These are phyloP conservation scores for Fusarium sambucinum DNA, from an alignment of 2,329 filamentous ascomycete species.

Conservation along the genomic window DNA sequence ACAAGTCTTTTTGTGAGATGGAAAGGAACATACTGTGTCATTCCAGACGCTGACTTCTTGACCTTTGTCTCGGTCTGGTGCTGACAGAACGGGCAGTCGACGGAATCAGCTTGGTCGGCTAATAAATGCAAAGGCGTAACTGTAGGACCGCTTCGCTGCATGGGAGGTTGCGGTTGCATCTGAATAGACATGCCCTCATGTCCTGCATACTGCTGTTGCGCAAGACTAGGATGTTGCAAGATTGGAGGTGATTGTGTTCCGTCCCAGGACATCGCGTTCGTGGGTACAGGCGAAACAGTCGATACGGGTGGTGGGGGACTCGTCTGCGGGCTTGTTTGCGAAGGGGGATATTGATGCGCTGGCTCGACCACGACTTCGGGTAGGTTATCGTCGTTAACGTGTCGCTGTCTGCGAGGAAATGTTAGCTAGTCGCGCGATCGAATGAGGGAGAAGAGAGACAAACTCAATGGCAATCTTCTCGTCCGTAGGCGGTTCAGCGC, in stretches of 20 bases:
- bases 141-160: constrained; percentile 20
- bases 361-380: constrained; percentile 42
- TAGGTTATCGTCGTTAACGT: constrained; percentile 41
- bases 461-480: constrained; percentile 43
- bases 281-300: constrained; percentile 27
- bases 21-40: constrained; percentile 42
- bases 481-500: constrained; percentile 9
- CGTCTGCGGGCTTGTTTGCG: constrained; percentile 6
- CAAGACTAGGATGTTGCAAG: constrained; percentile 30
- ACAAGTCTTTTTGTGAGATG: background rate
- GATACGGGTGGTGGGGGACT: constrained; percentile 1
- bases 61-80: constrained; percentile 40
- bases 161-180: background rate
- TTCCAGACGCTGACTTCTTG: constrained; percentile 36
- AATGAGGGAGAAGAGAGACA: background rate
- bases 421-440: background rate
- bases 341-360: background rate
- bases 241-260: constrained; percentile 36
- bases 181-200: constrained; percentile 31
- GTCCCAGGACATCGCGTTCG: constrained; percentile 16
- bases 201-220: constrained; percentile 34
- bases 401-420: constrained; percentile 1
- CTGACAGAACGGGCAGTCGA: constrained; percentile 48
- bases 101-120: constrained; percentile 40
- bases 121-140: constrained; percentile 47